phyloP scores from a whole-genome alignment of 73 alveolate species.

The Tetrahymena borealis region DNA sequence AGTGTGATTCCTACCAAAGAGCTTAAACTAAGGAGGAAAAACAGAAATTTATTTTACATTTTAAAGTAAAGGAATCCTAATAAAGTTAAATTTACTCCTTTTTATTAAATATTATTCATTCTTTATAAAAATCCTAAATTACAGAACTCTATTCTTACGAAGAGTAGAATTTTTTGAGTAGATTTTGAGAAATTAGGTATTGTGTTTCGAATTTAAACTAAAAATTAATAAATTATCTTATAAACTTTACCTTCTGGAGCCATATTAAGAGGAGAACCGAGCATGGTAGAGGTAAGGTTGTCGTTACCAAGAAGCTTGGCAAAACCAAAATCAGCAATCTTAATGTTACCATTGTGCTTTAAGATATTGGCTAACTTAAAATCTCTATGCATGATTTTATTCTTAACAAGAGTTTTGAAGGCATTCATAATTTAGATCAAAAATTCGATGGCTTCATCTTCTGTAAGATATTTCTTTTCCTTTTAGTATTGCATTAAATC shows the following conservation, averaged over 20 bases:
- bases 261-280: constrained; percentile 52
- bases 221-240: not conserved
- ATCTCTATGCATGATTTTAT: constrained; percentile 70
- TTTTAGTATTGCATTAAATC: constrained; percentile 55
- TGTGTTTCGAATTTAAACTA: not conserved
- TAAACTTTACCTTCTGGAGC: constrained; percentile 22
- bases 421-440: constrained; percentile 65
- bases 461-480: constrained; percentile 47
- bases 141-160: too few relatives aligned
- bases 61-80: too few relatives aligned
- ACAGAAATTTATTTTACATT: too few relatives aligned
- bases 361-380: constrained; percentile 69
- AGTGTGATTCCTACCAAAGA: too few relatives aligned
- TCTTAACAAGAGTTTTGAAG: constrained; percentile 46
- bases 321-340: constrained; percentile 64
- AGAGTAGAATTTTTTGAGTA: too few relatives aligned
- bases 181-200: too few relatives aligned
- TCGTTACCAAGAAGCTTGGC: constrained; percentile 51
- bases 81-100: too few relatives aligned
- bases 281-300: constrained; percentile 51
- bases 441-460: constrained; percentile 62
- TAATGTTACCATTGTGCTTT: constrained; percentile 52
- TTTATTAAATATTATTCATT: too few relatives aligned
- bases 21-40: too few relatives aligned
- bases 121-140: too few relatives aligned